Base-by-base conservation (phyloP, 495 filamentous ascomycete genomes). In the Tuber calosporum region DNA sequence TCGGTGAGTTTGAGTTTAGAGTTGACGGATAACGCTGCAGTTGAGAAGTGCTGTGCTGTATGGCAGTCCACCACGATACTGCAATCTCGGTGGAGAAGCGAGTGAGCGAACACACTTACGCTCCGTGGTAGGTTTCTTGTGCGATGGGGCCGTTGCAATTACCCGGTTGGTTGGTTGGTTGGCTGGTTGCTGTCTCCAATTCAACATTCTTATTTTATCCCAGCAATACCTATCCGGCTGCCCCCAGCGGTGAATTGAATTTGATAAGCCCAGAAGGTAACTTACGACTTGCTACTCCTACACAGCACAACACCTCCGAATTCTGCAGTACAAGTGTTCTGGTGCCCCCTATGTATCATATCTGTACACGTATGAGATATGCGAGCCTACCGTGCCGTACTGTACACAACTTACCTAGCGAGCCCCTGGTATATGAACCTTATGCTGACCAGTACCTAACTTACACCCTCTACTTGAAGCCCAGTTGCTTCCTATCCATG, bases 311-410 rank as follows among this genome's bases (percentile, higher is more conserved):
- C 48, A 22, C 53, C 53, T 8, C 53, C n/a, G 34, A 62, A 62
- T 34, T 34, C n/a, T 62, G 53, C 53, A 30, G n/a, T 17, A 62
- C 53, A 62, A 62, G 53, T 34, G 53, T 62, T 26, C 11, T 26
- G n/a, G 26, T 62, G 53, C 53, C 26, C 26, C n/a, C 17, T 62
- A 62, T 62, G 53, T 62, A 62, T 62, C 53, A 62, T 34, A 62
- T 62, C 53, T 3, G 53, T 62, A 62, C 53, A 62, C 53, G 53
- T 62, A 62, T 62, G 53, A 62, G 53, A 62, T 62, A 34, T 62
- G 53, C 11, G 26, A 30, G 26, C 53, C 53, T 17, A 30, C 53
- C 53, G 53, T 62, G 11, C 26, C 8, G 11, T 30, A 62, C 53
- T n/a, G n/a, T 42, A 42, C 41, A 42, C 41, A 19, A 42, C 41